These are phyloP conservation scores for barrel medic (Medicago truncatula) DNA, from an alignment of 306 rosid genomes.

Conservation along the genomic window MtrunA17r5.0-ANR NC_053049.1:2382001-2382500, in stretches of 20 bases:
- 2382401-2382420: neutral
- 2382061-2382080: slow-evolving; percentile 19
- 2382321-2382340: neutral
- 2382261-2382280: neutral
- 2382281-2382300: neutral
- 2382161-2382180: slow-evolving; percentile 24
- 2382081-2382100: slow-evolving; percentile 31
- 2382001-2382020: too few species aligned
- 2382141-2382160: slow-evolving; percentile 28
- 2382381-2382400: neutral
- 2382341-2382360: neutral
- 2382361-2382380: too few species aligned
- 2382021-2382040: slow-evolving; percentile 4
- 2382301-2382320: neutral
- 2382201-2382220: slow-evolving; percentile 17
- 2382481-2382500: neutral
- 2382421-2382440: neutral
- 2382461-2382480: neutral
- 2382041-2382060: neutral
- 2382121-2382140: slow-evolving; percentile 26
- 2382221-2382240: neutral
- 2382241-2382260: neutral
- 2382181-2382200: slow-evolving; percentile 19
- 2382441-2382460: neutral
- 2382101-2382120: slow-evolving; percentile 20